Evolutionary conservation across 371 early-diverging fungal species (phyloP).

Genomic region (Conidiobolus incongruus): DNA sequence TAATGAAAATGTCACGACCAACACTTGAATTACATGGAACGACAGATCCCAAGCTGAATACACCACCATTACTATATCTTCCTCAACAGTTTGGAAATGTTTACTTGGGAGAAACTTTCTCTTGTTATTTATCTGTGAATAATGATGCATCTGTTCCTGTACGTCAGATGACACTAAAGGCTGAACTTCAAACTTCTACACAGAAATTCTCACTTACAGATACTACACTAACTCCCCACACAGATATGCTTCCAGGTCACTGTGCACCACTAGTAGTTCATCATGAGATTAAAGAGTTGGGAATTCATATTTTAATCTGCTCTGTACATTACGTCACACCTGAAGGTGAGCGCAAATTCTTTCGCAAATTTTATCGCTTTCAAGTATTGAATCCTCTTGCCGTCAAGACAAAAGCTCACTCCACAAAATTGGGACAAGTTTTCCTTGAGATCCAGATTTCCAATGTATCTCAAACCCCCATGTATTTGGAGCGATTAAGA

Average conservation of each 20-base stretch:
- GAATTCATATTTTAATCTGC: constrained; percentile 76
- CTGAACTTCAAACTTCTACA: constrained; percentile 67
- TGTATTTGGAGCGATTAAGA: constrained; percentile 71
- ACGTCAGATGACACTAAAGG: constrained; percentile 47
- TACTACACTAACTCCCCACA: constrained; percentile 16
- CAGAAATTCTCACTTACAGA: constrained; percentile 54
- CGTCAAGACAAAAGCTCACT: constrained; percentile 88
- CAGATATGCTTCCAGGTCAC: constrained; percentile 18
- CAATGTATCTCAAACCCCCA: constrained; percentile 50
- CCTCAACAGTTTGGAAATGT: constrained; percentile 70
- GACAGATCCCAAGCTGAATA: neutral
- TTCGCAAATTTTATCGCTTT: constrained; percentile 85
- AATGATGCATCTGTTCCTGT: constrained; percentile 40
- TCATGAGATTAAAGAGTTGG: constrained; percentile 90
- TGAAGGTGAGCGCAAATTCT: constrained; percentile 37
- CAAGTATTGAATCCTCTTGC: constrained; percentile 86
- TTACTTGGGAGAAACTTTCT: constrained; percentile 84
- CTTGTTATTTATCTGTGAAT: constrained; percentile 65
- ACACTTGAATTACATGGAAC: neutral
- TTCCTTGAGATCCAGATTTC: constrained; percentile 85
- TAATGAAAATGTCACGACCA: neutral
- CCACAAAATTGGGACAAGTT: constrained; percentile 36
- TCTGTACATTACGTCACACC: constrained; percentile 53
- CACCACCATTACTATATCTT: constrained; percentile 6
- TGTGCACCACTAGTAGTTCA: constrained; percentile 45